Evolutionary conservation across 169 alveolate species (phyloP), one percentile per base, ranked within the genome.

Genomic region (Cyclospora cayetanensis): DNA sequence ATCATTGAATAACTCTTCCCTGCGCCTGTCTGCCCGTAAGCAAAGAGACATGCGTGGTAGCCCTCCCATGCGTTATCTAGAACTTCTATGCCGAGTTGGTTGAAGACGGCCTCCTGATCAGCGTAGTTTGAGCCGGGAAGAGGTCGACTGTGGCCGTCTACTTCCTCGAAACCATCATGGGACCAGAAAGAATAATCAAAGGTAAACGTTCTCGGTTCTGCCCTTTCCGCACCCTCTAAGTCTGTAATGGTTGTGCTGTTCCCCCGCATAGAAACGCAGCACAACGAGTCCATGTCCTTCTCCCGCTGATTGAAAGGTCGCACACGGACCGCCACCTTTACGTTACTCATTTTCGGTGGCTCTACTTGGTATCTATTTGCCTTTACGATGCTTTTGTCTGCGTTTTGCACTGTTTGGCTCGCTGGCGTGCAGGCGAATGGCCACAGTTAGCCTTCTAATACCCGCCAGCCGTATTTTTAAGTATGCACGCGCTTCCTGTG

Each of bases 1-100:
- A 97, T 97, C 98, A 97, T 96, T 31, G 97, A 95, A 93, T 97
- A 97, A 42, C 97, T 94, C 95, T 97, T 97, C 35, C 99, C 98
- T 15, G 97, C 88, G 7, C 98, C 98, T 0, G 96, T 95, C 89
- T 95, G 95, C 11, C 99, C 99, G 93, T 97, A 97, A 29, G 99
- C 99, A 91, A 97, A 97, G 55, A 97, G 93, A 83, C 98, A 97
- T 70, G 98, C 96, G 94, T 97, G 98, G 95, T 96, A 92, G 52
- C 99, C 98, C 35, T 96, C 96, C 97, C 98, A 96, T 22, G 98
- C 99, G 93, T 95, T 96, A 76, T 95, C 86, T 2, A 87, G 43
- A 3, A 87, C 88, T 31, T 74, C 88, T 41, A 50, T 22, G 15
- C 92, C 92, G 2, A 87, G 60, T 29, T 34, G 41, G 31, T 35